These are phyloP conservation scores for Coniochaeta hoffmannii DNA, from an alignment of 2,329 filamentous ascomycete species.

Conservation along the genomic window DNA sequence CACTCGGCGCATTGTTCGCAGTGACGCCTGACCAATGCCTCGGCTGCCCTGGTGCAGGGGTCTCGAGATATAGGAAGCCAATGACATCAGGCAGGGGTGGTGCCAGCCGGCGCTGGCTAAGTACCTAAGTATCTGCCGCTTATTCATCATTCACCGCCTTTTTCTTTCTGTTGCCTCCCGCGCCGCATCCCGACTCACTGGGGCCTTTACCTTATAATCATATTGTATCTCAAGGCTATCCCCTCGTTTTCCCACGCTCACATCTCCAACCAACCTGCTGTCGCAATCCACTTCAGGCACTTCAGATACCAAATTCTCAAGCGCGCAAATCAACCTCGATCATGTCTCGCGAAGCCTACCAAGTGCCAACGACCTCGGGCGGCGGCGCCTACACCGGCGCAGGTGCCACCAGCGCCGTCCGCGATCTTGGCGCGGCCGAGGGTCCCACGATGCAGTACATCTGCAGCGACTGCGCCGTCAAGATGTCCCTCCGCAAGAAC, in stretches of 20 bases:
- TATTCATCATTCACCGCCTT: conserved; percentile 9
- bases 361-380: conserved; percentile 50
- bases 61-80: neutral
- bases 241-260: neutral
- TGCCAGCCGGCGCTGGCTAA: too few relatives aligned
- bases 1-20: neutral
- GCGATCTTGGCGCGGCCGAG: conserved; percentile 34
- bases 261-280: neutral
- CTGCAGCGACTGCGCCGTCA: conserved; percentile 79
- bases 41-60: neutral
- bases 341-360: conserved; percentile 72
- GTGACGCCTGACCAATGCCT: neutral
- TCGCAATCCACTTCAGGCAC: neutral
- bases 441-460: conserved; percentile 57
- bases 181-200: neutral
- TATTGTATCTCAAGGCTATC: conserved; percentile 3
- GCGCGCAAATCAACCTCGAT: neutral
- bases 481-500: conserved; percentile 66
- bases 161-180: conserved; percentile 6
- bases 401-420: conserved; percentile 19
- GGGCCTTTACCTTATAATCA: neutral
- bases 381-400: conserved; percentile 31
- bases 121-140: conserved; percentile 8
- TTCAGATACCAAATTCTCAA: neutral
- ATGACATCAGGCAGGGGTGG: conserved; percentile 4